Percentiles rank a stretch among this genome's conserved stretches.
Conservation (phyloP, 1,139 yeast genomes). For the Hansenula lynferdii region DNA sequence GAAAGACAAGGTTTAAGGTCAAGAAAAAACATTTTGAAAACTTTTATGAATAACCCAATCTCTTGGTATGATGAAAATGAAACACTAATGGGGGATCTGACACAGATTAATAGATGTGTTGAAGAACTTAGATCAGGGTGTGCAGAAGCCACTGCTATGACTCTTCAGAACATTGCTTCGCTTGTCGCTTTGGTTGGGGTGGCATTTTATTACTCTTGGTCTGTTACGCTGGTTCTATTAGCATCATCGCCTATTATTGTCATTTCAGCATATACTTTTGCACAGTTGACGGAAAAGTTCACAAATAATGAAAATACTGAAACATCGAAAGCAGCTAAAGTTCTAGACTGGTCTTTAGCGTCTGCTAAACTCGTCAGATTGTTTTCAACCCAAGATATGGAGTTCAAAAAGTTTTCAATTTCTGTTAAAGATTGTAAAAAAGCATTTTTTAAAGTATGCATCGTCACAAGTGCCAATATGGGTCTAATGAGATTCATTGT, state of each 20-base stretch:
- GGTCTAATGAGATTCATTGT: conserved; percentile 54
- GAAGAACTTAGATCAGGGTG: conserved; percentile 73
- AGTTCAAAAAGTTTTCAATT: conserved; percentile 39
- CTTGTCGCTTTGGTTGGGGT: conserved; percentile 54
- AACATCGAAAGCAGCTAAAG: conserved; percentile 53
- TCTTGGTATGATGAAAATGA: conserved; percentile 58
- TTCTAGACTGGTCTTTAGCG: conserved; percentile 65
- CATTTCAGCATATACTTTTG: conserved; percentile 43
- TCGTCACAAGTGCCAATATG: conserved; percentile 51
- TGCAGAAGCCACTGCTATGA: conserved; percentile 60
- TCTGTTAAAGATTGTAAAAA: conserved; percentile 39
- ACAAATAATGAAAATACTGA: conserved; percentile 54
- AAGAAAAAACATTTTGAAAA: conserved; percentile 36
- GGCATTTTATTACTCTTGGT: conserved; percentile 80
- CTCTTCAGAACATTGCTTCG: conserved; percentile 48
- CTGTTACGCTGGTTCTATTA: conserved; percentile 68
- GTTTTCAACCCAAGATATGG: conserved; percentile 53
- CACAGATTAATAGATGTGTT: conserved; percentile 67
- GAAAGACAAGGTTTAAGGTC: conserved; percentile 64
- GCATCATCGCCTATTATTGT: conserved; percentile 69
- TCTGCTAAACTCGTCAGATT: conserved; percentile 58
- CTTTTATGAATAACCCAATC: conserved; percentile 35
- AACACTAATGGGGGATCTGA: conserved; percentile 55
- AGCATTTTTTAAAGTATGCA: conserved; percentile 42
- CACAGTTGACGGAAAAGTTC: conserved; percentile 43